Conservation (phyloP, 2,329 filamentous ascomycete genomes). For the Decorospora gaudefroyi region DNA sequence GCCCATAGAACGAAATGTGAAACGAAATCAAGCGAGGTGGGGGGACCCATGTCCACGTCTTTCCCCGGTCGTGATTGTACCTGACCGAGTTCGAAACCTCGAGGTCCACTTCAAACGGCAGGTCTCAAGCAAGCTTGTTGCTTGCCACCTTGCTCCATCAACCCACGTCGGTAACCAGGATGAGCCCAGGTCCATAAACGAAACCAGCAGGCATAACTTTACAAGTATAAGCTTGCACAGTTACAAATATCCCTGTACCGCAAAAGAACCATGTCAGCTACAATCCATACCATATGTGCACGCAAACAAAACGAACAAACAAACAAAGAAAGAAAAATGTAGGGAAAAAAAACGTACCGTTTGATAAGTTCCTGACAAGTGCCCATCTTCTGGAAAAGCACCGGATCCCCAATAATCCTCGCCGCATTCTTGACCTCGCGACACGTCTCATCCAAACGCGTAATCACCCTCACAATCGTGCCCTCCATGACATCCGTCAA, state of each 20-base stretch:
- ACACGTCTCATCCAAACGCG: slow-evolving; percentile 91
- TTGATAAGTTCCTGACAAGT: slow-evolving; percentile 97
- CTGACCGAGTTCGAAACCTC: too few species aligned
- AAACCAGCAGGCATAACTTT: slow-evolving; percentile 25
- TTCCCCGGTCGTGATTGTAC: too few species aligned
- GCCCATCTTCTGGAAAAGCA: slow-evolving; percentile 95
- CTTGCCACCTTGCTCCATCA: neutral
- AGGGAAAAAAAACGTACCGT: slow-evolving; percentile 67
- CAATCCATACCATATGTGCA: neutral
- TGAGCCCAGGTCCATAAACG: neutral
- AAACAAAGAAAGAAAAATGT: slow-evolving; percentile 4
- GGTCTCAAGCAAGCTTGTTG: neutral
- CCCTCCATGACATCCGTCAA: slow-evolving; percentile 96
- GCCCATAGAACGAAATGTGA: too few species aligned
- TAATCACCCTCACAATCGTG: slow-evolving; percentile 95
- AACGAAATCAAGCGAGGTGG: too few species aligned
- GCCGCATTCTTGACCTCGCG: slow-evolving; percentile 97
- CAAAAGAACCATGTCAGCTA: neutral
- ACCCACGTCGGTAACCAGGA: too few species aligned
- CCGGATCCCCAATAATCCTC: slow-evolving; percentile 90
- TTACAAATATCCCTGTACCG: slow-evolving; percentile 48
- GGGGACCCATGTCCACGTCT: too few species aligned
- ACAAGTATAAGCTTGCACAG: slow-evolving; percentile 49
- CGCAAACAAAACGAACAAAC: neutral
- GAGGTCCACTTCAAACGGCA: too few species aligned